Evolutionary conservation across 2,329 filamentous ascomycete genomes (phyloP).

Genomic region (Claviceps spartinae): DNA sequence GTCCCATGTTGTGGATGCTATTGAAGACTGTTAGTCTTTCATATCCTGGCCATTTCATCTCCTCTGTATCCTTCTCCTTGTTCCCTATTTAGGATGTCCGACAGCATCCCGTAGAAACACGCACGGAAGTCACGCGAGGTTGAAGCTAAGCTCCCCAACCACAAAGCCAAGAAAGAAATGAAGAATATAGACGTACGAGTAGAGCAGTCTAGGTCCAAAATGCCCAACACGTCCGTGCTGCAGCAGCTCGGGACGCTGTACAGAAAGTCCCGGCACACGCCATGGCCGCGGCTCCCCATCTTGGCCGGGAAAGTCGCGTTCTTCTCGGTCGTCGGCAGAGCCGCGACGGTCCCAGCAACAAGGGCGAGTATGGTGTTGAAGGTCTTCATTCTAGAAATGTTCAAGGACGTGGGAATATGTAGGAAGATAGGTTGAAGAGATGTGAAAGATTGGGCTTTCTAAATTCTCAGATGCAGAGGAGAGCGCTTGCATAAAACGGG

Average conservation of each 20-base stretch:
- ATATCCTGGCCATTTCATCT: too few relatives aligned
- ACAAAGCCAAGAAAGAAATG: neutral
- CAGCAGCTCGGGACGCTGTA: constrained; percentile 2
- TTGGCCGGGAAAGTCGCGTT: neutral
- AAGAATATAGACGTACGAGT: neutral
- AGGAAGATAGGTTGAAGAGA: too few relatives aligned
- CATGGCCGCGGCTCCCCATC: neutral
- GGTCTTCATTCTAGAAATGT: constrained; percentile 1
- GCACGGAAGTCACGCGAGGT: too few relatives aligned
- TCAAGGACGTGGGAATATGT: too few relatives aligned
- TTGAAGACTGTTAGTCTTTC: too few relatives aligned
- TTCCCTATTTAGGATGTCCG: too few relatives aligned
- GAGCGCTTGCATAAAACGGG: too few relatives aligned
- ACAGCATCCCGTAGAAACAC: too few relatives aligned
- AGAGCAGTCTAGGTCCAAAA: constrained; percentile 1
- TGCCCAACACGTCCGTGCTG: neutral
- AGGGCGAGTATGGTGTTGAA: neutral
- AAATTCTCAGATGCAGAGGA: too few relatives aligned
- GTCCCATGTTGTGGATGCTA: too few relatives aligned
- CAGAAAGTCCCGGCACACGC: neutral
- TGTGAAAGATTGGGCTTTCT: too few relatives aligned
- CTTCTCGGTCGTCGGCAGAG: neutral
- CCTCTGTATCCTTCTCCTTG: too few relatives aligned
- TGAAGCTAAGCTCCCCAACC: neutral
- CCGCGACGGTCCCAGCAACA: neutral